Evolutionary conservation across 2,329 filamentous ascomycete genomes (phyloP).

Genomic region (Phaeosphaeriaceae sp.): DNA sequence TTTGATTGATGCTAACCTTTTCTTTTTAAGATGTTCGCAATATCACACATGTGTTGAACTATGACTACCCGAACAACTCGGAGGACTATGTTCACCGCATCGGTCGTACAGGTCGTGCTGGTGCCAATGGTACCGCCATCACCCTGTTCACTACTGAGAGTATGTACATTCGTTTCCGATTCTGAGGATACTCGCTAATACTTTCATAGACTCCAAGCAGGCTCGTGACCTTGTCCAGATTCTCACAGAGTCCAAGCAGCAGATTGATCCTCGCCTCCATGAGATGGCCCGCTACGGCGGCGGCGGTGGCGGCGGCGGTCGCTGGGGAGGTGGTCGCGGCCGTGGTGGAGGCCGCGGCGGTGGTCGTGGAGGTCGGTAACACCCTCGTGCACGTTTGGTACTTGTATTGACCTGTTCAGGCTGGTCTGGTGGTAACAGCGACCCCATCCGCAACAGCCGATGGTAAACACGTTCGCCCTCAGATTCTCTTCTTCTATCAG

Average conservation of each 20-base stretch:
- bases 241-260: slow-evolving; percentile 95
- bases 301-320: slow-evolving; percentile 75
- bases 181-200: slow-evolving; percentile 34
- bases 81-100: slow-evolving; percentile 75
- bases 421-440: slow-evolving; percentile 49
- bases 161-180: slow-evolving; percentile 61
- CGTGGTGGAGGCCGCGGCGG: slow-evolving; percentile 69
- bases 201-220: slow-evolving; percentile 60
- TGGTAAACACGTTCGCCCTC: slow-evolving; percentile 38
- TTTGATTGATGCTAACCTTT: slow-evolving; percentile 76
- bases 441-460: slow-evolving; percentile 50
- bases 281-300: slow-evolving; percentile 96
- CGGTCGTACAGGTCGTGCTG: slow-evolving; percentile 74
- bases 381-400: slow-evolving; percentile 4
- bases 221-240: slow-evolving; percentile 95
- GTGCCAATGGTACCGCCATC: slow-evolving; percentile 93
- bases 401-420: slow-evolving; percentile 33
- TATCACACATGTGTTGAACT: slow-evolving; percentile 99
- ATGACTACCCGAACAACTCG: slow-evolving; percentile 97
- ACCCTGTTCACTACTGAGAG: slow-evolving; percentile 99
- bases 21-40: slow-evolving; percentile 95
- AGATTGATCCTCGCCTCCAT: slow-evolving; percentile 91
- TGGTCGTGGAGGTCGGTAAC: slow-evolving; percentile 58
- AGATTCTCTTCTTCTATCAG: neutral
- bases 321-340: slow-evolving; percentile 73